Conservation (phyloP, 257 asterid genomes). For the Nicotiana attenuata region DNA sequence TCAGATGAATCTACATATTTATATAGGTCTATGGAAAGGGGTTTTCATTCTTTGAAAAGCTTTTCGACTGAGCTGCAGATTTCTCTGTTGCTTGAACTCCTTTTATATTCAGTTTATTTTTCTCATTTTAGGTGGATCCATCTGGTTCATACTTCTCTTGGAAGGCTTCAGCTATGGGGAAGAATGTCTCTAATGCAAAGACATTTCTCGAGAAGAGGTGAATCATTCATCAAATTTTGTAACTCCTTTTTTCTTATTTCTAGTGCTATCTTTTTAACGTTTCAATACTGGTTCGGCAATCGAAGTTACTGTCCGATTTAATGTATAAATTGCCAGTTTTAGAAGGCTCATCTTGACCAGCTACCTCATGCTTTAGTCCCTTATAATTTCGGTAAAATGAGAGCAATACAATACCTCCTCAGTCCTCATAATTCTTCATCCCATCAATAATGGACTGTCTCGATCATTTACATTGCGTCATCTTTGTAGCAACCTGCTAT, state of each 20-base stretch:
- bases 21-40: not conserved
- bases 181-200: slow-evolving; percentile 97
- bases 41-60: not conserved
- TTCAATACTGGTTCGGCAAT: not conserved
- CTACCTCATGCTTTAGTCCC: slow-evolving; percentile 1
- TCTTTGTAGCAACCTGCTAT: not conserved
- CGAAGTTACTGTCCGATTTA: not conserved
- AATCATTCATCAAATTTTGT: not conserved
- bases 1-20: not conserved
- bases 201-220: slow-evolving; percentile 97
- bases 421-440: not conserved
- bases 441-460: not conserved
- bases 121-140: slow-evolving; percentile 72
- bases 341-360: not conserved
- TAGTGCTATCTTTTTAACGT: not conserved
- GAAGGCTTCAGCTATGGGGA: slow-evolving; percentile 99
- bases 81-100: not conserved
- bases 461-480: not conserved
- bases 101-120: not conserved
- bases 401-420: not conserved
- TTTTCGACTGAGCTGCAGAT: not conserved
- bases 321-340: not conserved
- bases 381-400: not conserved
- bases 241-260: not conserved
- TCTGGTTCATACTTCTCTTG: slow-evolving; percentile 98